These are phyloP conservation scores for Cinnamomum micranthum DNA, from an alignment of 164 flowering plant species.

Conservation along the genomic window DNA sequence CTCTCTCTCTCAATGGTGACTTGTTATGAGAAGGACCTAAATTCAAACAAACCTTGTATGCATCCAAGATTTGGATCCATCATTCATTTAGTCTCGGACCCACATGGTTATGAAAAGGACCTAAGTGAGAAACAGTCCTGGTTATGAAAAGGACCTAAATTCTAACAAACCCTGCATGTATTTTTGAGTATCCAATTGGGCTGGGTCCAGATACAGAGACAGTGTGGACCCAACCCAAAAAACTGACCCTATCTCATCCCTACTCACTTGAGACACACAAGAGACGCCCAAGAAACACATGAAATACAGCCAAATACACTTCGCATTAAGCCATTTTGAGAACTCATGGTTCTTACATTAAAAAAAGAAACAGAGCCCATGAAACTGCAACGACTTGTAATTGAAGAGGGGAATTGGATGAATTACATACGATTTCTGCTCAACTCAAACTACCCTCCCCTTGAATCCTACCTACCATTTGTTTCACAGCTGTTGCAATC, in stretches of 20 bases:
- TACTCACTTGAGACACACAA: not conserved
- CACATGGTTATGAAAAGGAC: not conserved
- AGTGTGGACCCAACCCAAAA: not conserved
- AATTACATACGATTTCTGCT: not conserved
- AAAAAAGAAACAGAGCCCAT: not conserved
- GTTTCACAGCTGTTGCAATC: constrained; percentile 58
- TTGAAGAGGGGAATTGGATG: not conserved
- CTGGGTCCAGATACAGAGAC: not conserved
- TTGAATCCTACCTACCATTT: constrained; percentile 50
- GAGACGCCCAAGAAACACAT: not conserved
- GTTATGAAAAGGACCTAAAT: too few species aligned
- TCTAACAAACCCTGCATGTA: too few species aligned
- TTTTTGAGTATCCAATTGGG: not conserved
- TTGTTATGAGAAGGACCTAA: too few species aligned
- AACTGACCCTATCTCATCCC: too few species aligned
- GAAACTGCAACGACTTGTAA: not conserved
- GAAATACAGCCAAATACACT: not conserved
- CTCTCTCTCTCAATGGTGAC: not conserved
- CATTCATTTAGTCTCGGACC: too few species aligned
- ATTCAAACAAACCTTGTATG: too few species aligned
- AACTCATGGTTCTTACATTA: not conserved
- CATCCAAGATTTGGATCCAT: too few species aligned
- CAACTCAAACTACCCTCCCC: constrained; percentile 35
- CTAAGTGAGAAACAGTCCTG: not conserved
- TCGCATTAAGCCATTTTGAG: constrained; percentile 1